Base-by-base conservation (phyloP, 2,329 filamentous ascomycete genomes). In the Coniochaeta hoffmannii region DNA sequence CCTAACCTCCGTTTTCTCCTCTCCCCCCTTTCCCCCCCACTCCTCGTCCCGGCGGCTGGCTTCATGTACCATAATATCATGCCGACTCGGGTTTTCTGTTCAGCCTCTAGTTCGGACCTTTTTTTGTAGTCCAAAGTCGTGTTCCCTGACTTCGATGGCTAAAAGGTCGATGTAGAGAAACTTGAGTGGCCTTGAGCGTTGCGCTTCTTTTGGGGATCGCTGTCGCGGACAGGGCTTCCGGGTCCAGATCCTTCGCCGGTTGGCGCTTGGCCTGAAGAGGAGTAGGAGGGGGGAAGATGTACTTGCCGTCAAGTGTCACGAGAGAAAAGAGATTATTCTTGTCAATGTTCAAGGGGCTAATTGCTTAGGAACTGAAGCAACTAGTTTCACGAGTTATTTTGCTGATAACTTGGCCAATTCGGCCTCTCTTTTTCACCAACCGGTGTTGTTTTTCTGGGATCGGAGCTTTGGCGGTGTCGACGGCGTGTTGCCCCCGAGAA, bases 321-420 rank as follows among this genome's bases (percentile, higher is more conserved):
- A 46, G 19, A n/a, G 15, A 28, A 51, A 24, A 34, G 38, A 35
- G 9, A 35, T 19, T n/a, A 30, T 12, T 44, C 15, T 22, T 31
- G 28, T 28, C 28, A 22, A 34, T 53, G 59, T 50, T 61, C 57
- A 60, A 55, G 58, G 59, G 61, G 61, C 64, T 66, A 66, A 66
- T 66, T 65, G 31, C 54, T 58, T 63, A 65, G 64, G 62, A 66
- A 65, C 58, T 65, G 60, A 65, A 64, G 64, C 55, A 64, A 64
- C 61, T 65, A 64, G 55, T 56, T 46, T 46, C 41, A 46, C 36
- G 12, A 19, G 36, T 19, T 41, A 19, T 41, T 41, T 19, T 41
- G 4, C 22, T 22, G 36, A 41, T 41, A 41, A 19, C 36, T 22
- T n/a, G 36, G 17, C 36, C 36, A n/a, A n/a, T 41, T 19, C 17